A percentile compares a stretch with the other conserved stretches of the same genome.
phyloP scores from a whole-genome alignment of 768 basidiomycete species.

The Myochromella boudieri region DNA sequence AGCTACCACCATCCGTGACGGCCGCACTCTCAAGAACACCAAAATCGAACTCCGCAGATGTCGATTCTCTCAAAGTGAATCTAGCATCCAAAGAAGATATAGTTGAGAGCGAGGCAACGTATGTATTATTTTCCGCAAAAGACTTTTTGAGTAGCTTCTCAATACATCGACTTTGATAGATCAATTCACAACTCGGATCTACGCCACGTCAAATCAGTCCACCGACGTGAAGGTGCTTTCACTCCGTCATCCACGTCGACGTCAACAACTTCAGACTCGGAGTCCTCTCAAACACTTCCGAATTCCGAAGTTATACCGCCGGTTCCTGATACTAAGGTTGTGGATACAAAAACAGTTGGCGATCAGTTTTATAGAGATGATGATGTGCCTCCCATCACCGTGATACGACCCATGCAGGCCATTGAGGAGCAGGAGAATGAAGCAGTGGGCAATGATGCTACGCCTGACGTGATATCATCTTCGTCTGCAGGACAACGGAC shows the following conservation, averaged over 20 bases:
- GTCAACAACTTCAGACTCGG: conserved; percentile 11
- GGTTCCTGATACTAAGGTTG: conserved; percentile 4
- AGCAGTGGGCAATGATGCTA: conserved; percentile 1
- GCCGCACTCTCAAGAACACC: conserved; percentile 34
- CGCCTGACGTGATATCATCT: conserved; percentile 13
- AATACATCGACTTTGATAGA: conserved; percentile 11
- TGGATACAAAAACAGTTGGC: conserved; percentile 3
- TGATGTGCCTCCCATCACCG: conserved; percentile 33
- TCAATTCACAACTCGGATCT: conserved; percentile 13
- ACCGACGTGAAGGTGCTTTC: conserved; percentile 69
- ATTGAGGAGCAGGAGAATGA: conserved; percentile 15
- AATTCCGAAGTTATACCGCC: conserved; percentile 7
- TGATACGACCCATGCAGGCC: conserved; percentile 29
- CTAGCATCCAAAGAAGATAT: conserved; percentile 1
- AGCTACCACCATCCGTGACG: conserved; percentile 55
- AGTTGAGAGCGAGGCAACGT: conserved; percentile 11
- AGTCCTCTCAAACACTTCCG: conserved; percentile 9
- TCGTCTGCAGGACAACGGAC: conserved; percentile 15
- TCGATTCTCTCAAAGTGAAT: conserved; percentile 8
- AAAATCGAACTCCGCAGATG: conserved; percentile 4
- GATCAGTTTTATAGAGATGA: conserved; percentile 14
- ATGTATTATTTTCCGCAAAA: conserved; percentile 9
- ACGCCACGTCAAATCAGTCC: conserved; percentile 27
- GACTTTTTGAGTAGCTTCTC: background rate
- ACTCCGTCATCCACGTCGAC: conserved; percentile 39